phyloP scores from a whole-genome alignment of 805 yeast species.

The Cyberlindnera subsufficiens region DNA sequence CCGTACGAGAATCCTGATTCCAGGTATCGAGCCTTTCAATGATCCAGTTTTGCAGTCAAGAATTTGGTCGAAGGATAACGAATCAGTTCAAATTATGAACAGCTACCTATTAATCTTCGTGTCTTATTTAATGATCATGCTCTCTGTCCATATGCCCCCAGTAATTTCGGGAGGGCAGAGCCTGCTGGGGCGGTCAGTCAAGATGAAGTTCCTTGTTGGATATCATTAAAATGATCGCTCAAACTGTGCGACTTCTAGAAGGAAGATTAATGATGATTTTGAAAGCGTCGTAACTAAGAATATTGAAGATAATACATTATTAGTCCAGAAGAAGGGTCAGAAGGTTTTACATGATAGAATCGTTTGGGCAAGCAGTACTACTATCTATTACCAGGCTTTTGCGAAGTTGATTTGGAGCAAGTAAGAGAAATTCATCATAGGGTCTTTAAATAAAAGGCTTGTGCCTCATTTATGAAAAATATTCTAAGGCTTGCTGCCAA shows the following conservation, averaged over 20 bases:
- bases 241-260: neutral
- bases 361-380: constrained; percentile 31
- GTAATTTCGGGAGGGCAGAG: constrained; percentile 57
- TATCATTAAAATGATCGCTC: constrained; percentile 13
- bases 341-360: constrained; percentile 29
- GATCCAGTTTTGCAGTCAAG: too few species aligned
- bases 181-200: constrained; percentile 42
- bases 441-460: constrained; percentile 29
- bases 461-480: constrained; percentile 30
- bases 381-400: constrained; percentile 34
- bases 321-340: constrained; percentile 24
- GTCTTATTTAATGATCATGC: constrained; percentile 23
- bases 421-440: constrained; percentile 38
- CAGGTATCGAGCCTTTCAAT: too few species aligned
- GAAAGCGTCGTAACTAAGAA: neutral
- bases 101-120: constrained; percentile 57
- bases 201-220: constrained; percentile 46
- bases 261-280: neutral
- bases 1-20: too few species aligned
- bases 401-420: constrained; percentile 41
- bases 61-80: too few species aligned
- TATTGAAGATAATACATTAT: constrained; percentile 21
- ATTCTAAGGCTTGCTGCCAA: constrained; percentile 34
- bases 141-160: too few species aligned
- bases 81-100: constrained; percentile 63